Evolutionary conservation across 345 rosid species (phyloP), one percentile per base, ranked within the genome.

Genomic region (Salix caprea): DNA sequence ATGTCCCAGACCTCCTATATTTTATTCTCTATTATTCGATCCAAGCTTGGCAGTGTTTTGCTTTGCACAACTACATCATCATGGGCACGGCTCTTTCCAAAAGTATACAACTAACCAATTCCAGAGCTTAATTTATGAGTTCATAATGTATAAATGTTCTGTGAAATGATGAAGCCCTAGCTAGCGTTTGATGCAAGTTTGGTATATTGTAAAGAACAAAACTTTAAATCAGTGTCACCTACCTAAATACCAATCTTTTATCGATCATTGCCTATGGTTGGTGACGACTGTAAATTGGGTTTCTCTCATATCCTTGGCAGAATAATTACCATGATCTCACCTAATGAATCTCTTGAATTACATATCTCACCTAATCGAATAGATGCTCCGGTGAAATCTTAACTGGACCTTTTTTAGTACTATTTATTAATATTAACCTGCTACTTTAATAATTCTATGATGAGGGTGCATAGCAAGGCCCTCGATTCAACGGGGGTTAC

Each of bases 61-160:
- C 61, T 6, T 54, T 32, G 60, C 73, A 21, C 34, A 54, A 9
- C 39, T 23, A 21, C 9, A 62, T 65, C 44, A 74, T 48, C 44
- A 74, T 48, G 60, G 9, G 61, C 39, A 62, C 44, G 76, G 65
- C 76, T 74, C 58, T 74, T 64, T 64, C 42, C 30, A 23, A 73
- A 24, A 24, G 60, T 16, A 40, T 23, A 36, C 42, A 36, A 3
- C 14, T 3, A 46, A 46, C 4, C 0, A 46, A 46, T 14, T 46
- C 50, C 0, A 46, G 50, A 46, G 26, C 42, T 16, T 58, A 18
- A 39, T 72, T 54, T 61, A 36, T 72, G 40, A 34, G 40, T 30
- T 21, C 16, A 71, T 30, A 7, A 39, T 72, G 24, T 23, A 36
- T 69, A 12, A 3, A n/a, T 73, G 13, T 2, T 24, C 28, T 4